Evolutionary conservation across 306 rosid genomes (phyloP).

Genomic region (Malus sylvestris): DNA sequence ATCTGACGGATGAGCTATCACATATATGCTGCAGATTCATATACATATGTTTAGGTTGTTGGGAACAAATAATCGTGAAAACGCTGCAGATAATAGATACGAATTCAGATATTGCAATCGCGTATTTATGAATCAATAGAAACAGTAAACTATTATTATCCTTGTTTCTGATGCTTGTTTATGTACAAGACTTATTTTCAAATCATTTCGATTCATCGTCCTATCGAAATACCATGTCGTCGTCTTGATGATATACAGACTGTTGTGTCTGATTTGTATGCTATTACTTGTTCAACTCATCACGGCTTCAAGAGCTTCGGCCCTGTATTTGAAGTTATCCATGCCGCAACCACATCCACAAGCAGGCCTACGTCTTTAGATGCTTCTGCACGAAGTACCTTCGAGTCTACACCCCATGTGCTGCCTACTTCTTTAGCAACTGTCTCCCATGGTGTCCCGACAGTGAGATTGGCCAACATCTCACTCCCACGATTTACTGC

Average conservation of each 20-base stretch:
- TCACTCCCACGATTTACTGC: conserved; percentile 93
- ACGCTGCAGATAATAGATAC: neutral
- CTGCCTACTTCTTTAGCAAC: conserved; percentile 90
- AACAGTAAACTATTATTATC: neutral
- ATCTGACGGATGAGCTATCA: neutral
- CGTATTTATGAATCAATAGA: neutral
- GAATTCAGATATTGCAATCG: neutral
- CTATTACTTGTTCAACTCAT: neutral
- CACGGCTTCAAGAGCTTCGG: conserved; percentile 54
- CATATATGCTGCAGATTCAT: neutral
- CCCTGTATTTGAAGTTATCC: conserved; percentile 76
- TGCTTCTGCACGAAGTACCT: conserved; percentile 50
- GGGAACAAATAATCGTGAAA: conserved; percentile 3
- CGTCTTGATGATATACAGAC: neutral
- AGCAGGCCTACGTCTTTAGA: conserved; percentile 77
- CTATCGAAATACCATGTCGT: neutral
- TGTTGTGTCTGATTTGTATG: neutral
- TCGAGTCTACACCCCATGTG: conserved; percentile 69
- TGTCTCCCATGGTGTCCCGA: conserved; percentile 88
- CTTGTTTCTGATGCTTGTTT: neutral
- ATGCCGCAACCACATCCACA: conserved; percentile 65
- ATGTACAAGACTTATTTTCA: neutral
- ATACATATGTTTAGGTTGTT: neutral
- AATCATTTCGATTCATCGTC: neutral
- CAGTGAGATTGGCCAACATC: conserved; percentile 61